Evolutionary conservation across 2,329 filamentous ascomycete species (phyloP), one percentile per base, ranked within the genome.

Genomic region (Apiospora saccharicola): DNA sequence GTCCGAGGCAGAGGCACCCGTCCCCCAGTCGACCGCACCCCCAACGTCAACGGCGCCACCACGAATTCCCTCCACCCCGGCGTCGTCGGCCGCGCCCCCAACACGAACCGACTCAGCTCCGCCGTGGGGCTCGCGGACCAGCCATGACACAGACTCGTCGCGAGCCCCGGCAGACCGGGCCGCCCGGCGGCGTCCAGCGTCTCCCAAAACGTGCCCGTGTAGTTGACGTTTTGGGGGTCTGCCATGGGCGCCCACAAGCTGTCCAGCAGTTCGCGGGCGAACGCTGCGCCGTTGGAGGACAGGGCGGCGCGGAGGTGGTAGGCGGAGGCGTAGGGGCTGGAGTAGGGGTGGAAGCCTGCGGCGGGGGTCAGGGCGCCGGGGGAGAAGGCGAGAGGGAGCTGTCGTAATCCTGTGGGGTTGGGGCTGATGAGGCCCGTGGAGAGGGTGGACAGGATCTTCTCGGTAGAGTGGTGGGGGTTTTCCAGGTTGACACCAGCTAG

Each of bases 111-210:
- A 67, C 73, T 79, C 34, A 82, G 71, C 47, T 82, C 80, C 47
- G 79, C 79, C 2, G 80, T 82, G 0, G 81, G 80, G 0, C 78
- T 81, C 0, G 81, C 75, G 0, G 76, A 74, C 81, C 81, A 82
- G 0, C 77, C 81, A 68, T 82, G 81, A 49, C 81, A 82, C 0
- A 82, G 72, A 24, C 78, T 80, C 1, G 81, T 83, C 0, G 44
- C 30, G 10, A 74, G 4, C 0, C 78, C 79, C 3, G 81, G 73
- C 1, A 30, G 4, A 30, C 77, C 79, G 1, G 79, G 79, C 7
- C 47, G 70, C 1, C 79, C 80, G 12, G 74, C 71, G 3, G 70
- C 43, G 34, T 76, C 69, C 13, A 81, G 70, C 0, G 77, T 78
- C 73, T 81, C 80, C 79, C 79, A 81, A 74, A 81, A 80, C 8